Base-by-base conservation (phyloP, 2,329 filamentous ascomycete species). In the Talaromyces atroroseus region DNA sequence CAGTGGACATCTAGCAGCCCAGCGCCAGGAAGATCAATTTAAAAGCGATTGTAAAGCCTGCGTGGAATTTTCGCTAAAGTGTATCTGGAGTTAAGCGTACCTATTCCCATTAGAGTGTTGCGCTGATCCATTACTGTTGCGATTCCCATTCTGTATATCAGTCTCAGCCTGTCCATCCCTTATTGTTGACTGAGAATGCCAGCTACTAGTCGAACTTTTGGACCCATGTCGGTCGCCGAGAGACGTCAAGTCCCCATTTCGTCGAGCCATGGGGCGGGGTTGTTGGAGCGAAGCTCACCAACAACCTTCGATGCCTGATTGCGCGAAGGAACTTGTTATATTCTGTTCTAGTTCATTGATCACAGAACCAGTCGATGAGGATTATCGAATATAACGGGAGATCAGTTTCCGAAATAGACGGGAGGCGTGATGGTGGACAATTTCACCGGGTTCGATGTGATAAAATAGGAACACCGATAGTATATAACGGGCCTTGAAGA, bases 171-270 rank as follows among this genome's bases (percentile, higher is more conserved):
- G 65, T 49, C 61, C 61, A 24, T 69, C 68, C 54, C 62, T 72
- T 29, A 75, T 63, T 2, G 71, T 75, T 50, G 74, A 72, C 53
- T 75, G 70, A 23, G 74, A 74, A 34, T 66, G 62, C 62, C 66
- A 70, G 62, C 71, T 74, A 51, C 67, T 67, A 48, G 67, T 72
- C 29, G 73, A 72, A 64, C 68, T 72, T 56, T 69, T 70, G n/a
- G 73, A 75, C 56, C 70, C 73, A 63, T 74, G 69, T 49, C 73
- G 69, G 29, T 65, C 62, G 61, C 70, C 66, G 26, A 65, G 59
- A 58, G 63, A 62, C 47, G 71, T 66, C 49, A 66, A 65, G 55
- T 70, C 68, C 23, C 18, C 50, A 47, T 57, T 56, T 49, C 63
- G 65, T 62, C 63, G 63, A 34, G 69, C 65, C 71, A 74, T 73